Percentiles rank a stretch among this genome's conserved stretches.
phyloP scores from a whole-genome alignment of 2,329 filamentous ascomycete genomes.

The Leptographium flavum region DNA sequence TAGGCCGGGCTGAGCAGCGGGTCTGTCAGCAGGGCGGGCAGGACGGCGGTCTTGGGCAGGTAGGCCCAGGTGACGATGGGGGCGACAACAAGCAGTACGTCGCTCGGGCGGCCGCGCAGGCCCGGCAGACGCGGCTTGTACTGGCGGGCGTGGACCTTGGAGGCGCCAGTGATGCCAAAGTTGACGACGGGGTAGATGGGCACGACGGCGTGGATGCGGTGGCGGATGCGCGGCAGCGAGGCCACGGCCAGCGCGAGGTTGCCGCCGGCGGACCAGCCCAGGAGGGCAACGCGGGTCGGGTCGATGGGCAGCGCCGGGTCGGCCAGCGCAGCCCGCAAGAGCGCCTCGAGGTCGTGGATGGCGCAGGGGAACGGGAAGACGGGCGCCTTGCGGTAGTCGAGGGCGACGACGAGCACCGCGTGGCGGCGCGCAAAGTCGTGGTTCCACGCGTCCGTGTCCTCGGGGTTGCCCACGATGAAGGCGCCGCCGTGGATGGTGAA shows the following conservation, averaged over 20 bases:
- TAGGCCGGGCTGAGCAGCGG: slow-evolving; percentile 26
- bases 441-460: slow-evolving; percentile 33
- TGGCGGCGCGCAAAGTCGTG: slow-evolving; percentile 24
- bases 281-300: slow-evolving; percentile 22
- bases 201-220: slow-evolving; percentile 19
- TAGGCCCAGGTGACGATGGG: slow-evolving; percentile 27
- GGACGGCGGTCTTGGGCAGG: slow-evolving; percentile 15
- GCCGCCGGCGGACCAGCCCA: slow-evolving; percentile 36
- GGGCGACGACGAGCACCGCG: slow-evolving; percentile 27
- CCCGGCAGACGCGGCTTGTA: slow-evolving; percentile 22
- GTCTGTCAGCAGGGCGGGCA: slow-evolving; percentile 19
- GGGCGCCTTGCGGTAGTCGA: slow-evolving; percentile 36
- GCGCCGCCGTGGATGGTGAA: slow-evolving; percentile 39
- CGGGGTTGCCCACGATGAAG: slow-evolving; percentile 27
- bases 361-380: slow-evolving; percentile 26
- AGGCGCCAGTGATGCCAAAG: slow-evolving; percentile 17
- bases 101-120: slow-evolving; percentile 13
- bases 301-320: slow-evolving; percentile 33
- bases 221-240: slow-evolving; percentile 22
- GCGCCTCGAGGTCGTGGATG: slow-evolving; percentile 29
- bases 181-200: slow-evolving; percentile 31
- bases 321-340: slow-evolving; percentile 25
- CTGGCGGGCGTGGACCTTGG: slow-evolving; percentile 18
- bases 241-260: slow-evolving; percentile 28
- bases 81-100: slow-evolving; percentile 16